Base-by-base conservation (phyloP, 2,329 filamentous ascomycete genomes). In the Penicillium hesseltinei region DNA sequence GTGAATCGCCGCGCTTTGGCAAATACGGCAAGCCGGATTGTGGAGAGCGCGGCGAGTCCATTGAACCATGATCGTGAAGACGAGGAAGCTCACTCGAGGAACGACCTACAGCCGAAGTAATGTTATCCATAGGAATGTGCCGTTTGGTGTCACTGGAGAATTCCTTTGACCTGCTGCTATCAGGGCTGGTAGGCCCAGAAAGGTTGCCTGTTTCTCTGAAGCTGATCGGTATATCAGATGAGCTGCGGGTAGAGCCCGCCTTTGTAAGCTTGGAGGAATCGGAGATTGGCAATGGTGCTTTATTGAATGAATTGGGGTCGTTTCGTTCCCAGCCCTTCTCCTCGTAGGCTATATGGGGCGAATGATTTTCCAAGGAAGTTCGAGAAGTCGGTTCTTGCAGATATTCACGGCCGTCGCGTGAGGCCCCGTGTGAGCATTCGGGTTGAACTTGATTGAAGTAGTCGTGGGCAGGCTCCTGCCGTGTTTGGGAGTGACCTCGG, bases 331-430 rank as follows among this genome's bases (percentile, higher is more conserved):
- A 84, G 2, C 85, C 85, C 74, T 92, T 94, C 68, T 96, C 91
- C 72, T 96, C 91, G 71, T 92, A 95, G 23, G 91, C 89, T 66
- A 96, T 96, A 69, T 96, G 92, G n/a, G 92, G 91, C 17, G 90
- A 92, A 2, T 86, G 83, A 58, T 78, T 71, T 50, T 69, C 76
- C 9, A 64, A 81, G 69, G 64, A 78, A 63, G 61, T 75, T 71
- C 65, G 64, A 42, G 63, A 65, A n/a, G 54, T 33, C 21, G 62
- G 60, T 27, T 64, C 63, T 21, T 61, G 54, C 17, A 56, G 46
- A 36, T 57, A 48, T 31, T 66, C 59, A 36, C 61, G 57, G 31
- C 63, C 63, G 49, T 72, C 64, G 45, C 62, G 51, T 27, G 69
- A 69, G 9, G 64, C 59, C 25, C 65, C 60, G n/a, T 66, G 60